Base-by-base conservation (phyloP, 2,329 filamentous ascomycete species). In the Pseudogymnoascus destructans region DNA sequence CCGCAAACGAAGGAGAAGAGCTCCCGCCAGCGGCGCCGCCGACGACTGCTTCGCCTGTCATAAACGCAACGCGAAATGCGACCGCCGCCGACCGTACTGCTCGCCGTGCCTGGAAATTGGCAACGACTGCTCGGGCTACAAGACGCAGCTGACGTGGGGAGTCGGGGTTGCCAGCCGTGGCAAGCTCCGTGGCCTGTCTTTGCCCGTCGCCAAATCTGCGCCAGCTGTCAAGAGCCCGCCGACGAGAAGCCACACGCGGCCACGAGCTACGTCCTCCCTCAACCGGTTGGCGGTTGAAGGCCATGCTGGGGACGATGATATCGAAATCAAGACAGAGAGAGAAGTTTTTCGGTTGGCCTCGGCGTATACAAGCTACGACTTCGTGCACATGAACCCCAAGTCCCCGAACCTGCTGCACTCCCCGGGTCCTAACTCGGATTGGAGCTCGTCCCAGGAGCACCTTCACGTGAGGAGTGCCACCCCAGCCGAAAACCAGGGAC, bases 31-130 rank as follows among this genome's bases (percentile, higher is more conserved):
- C 63, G 92, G 92, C 68, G 92, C 92, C 60, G 84, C 88, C 49
- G 90, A 95, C 71, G 92, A 97, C 73, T 98, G 92, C 79, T 96
- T 96, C 71, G 84, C 90, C 42, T 98, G 92, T 75, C 81, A 85
- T 64, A 93, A 90, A 74, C 82, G 87, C 69, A 85, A 84, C 66
- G 78, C 86, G 63, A 87, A 89, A 72, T 98, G 92, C 75, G 92
- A 97, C 73, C 84, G 92, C 66, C 84, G 89, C 69, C 81, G 92
- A 66, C 92, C 92, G 7, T 97, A 96, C 73, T 97, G 93, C 74
- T 90, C 90, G 46, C 91, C 90, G 73, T 98, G 92, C 72, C 80
- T 97, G 62, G 89, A 95, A 66, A 79, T 89, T 63, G 91, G 90
- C 63, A 90, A 89, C 70, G 90, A 95, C 69, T 97, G 92, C 74